A percentile compares a stretch with the other conserved stretches of the same genome.
phyloP scores from a whole-genome alignment of 2,329 filamentous ascomycete genomes.

The Botryotinia narcissicola region DNA sequence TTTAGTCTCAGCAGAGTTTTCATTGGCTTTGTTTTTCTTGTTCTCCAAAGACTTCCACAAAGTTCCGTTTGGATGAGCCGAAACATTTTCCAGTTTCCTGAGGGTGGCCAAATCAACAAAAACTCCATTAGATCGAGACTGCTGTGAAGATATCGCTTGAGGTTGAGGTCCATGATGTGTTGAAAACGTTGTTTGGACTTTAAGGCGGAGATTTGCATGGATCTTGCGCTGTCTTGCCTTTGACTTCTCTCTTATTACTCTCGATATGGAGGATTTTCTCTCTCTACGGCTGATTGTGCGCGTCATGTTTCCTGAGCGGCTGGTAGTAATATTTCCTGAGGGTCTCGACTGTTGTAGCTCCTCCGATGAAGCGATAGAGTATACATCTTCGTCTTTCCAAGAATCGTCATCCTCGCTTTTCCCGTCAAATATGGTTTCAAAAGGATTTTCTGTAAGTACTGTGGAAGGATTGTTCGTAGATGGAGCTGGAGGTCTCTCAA shows the following conservation, averaged over 20 bases:
- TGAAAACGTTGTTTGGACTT: slow-evolving; percentile 67
- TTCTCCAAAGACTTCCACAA: slow-evolving; percentile 37
- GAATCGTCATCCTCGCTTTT: slow-evolving; percentile 34
- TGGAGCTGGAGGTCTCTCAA: slow-evolving; percentile 4
- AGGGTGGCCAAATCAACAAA: slow-evolving; percentile 57
- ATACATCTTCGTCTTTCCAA: slow-evolving; percentile 35
- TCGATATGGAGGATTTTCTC: slow-evolving; percentile 38
- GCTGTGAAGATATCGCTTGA: slow-evolving; percentile 40
- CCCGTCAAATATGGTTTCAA: slow-evolving; percentile 30
- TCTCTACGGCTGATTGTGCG: slow-evolving; percentile 28
- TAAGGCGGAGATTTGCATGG: slow-evolving; percentile 62
- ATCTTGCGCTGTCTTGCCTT: slow-evolving; percentile 59
- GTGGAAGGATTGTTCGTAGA: slow-evolving; percentile 23
- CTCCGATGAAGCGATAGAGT: slow-evolving; percentile 12
- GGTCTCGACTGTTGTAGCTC: slow-evolving; percentile 25
- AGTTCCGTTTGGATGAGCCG: slow-evolving; percentile 24
- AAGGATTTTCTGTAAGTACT: slow-evolving; percentile 29
- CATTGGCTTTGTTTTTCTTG: slow-evolving; percentile 25
- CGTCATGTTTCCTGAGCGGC: slow-evolving; percentile 21
- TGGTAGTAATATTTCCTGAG: slow-evolving; percentile 19
- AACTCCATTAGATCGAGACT: slow-evolving; percentile 25
- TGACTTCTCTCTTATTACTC: slow-evolving; percentile 49
- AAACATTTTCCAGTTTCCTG: slow-evolving; percentile 51
- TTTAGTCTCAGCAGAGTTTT: slow-evolving; percentile 16
- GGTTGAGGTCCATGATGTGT: slow-evolving; percentile 46